phyloP scores from a whole-genome alignment of 2,329 filamentous ascomycete species.

The Canariomyces notabilis region DNA sequence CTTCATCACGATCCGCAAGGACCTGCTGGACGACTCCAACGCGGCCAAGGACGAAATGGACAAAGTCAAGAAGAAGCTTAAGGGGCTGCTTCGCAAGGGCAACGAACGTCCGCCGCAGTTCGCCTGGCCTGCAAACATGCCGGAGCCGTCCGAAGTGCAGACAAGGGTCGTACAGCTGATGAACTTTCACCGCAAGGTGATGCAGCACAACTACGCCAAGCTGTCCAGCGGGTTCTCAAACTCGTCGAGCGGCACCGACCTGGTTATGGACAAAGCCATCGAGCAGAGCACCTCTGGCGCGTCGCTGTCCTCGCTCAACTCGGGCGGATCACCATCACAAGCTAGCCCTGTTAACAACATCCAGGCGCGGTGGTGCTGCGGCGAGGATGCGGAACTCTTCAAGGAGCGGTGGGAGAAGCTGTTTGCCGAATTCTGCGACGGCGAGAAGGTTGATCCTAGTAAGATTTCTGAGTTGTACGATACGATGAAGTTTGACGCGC shows the following conservation, averaged over 20 bases:
- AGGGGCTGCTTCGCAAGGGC: conserved; percentile 85
- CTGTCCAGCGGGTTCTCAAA: conserved; percentile 63
- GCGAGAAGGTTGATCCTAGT: conserved; percentile 96
- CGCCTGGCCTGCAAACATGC: conserved; percentile 94
- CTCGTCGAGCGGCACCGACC: conserved; percentile 54
- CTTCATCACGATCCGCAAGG: conserved; percentile 86
- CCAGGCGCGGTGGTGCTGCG: conserved; percentile 91
- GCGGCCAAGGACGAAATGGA: conserved; percentile 99
- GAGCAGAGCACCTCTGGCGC: conserved; percentile 40
- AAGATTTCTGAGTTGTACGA: conserved; percentile 98
- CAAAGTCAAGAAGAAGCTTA: conserved; percentile 99
- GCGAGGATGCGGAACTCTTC: conserved; percentile 91
- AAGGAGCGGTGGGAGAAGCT: conserved; percentile 97
- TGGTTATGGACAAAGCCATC: conserved; percentile 42
- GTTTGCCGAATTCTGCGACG: conserved; percentile 92
- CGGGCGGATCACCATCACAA: conserved; percentile 47
- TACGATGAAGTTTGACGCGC: conserved; percentile 98
- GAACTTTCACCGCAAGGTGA: conserved; percentile 93
- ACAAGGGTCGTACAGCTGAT: conserved; percentile 89
- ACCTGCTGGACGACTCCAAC: conserved; percentile 94
- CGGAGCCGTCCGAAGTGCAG: conserved; percentile 90
- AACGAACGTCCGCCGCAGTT: conserved; percentile 91
- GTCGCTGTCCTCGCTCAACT: conserved; percentile 26
- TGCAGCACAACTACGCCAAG: conserved; percentile 88
- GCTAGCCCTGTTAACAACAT: conserved; percentile 63